Evolutionary conservation across 2,329 filamentous ascomycete species (phyloP), one percentile per base, ranked within the genome.

Genomic region (Aureobasidium sp.): DNA sequence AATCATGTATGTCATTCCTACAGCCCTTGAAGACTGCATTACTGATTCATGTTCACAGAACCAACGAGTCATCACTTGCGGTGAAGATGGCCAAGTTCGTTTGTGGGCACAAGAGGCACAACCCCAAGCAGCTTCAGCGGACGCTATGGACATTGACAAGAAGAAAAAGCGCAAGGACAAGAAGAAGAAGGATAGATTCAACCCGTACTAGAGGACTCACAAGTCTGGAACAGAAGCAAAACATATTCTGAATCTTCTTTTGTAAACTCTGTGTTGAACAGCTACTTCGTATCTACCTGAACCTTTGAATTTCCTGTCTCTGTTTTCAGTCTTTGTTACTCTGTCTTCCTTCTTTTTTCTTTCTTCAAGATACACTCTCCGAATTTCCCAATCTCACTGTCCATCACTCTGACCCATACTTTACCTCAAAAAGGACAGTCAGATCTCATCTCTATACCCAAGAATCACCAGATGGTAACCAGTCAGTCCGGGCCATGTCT

Each of bases 41-140:
- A 12, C 29, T 44, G 5, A 46, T n/a, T 26, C 12, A 29, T 10
- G 29, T 17, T 15, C 7, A 37, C 27, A 64, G 56, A 53, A 62
- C 34, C 55, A 62, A 26, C 17, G 62, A 10, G 73, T 75, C n/a
- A 76, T 76, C 64, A 80, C 74, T 15, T 79, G 77, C 64, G 79
- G 79, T n/a, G 79, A 81, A 68, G 79, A 81, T 65, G 77, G 78
- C 9, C 69, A 69, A 6, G 70, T 81, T 34, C 74, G 75, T 52
- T 72, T 75, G 1, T 81, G 79, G 79, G 73, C 71, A 62, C 65
- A 66, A 37, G 64, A 53, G 6, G 58, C 47, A 23, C 42, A 46
- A 17, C 7, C 55, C 8, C 41, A 36, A 20, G 51, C 39, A 12
- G 64, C 32, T 10, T 59, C 20, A 6, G 56, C 52, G n/a, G 61